Evolutionary conservation across 148 eudicot genomes (phyloP).

Genomic region (Oxyria digyna): DNA sequence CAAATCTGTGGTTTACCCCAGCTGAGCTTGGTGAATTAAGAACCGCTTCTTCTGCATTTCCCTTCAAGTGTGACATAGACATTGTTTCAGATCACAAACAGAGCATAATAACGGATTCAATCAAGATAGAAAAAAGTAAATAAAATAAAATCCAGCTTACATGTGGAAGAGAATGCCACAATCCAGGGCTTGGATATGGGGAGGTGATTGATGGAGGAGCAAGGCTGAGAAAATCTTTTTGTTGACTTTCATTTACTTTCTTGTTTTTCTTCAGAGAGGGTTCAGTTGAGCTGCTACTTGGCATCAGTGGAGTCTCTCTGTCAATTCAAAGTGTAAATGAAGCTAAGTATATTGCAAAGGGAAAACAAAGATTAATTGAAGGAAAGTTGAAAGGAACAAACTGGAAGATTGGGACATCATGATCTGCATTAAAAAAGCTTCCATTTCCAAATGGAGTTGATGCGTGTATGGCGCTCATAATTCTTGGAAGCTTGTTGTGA

Average conservation of each 20-base stretch:
- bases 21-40: neutral
- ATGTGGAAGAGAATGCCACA: conserved; percentile 11
- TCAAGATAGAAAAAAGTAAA: conserved; percentile 5
- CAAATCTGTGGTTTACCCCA: neutral
- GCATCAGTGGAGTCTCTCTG: conserved; percentile 29
- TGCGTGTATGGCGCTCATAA: neutral
- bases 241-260: conserved; percentile 12
- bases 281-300: conserved; percentile 14
- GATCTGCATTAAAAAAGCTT: neutral
- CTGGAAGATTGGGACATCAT: conserved; percentile 1
- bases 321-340: conserved; percentile 5
- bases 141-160: conserved; percentile 5
- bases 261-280: conserved; percentile 8
- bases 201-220: conserved; percentile 12
- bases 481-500: conserved; percentile 4
- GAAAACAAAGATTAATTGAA: neutral
- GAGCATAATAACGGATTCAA: neutral
- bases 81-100: neutral
- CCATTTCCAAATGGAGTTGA: conserved; percentile 8
- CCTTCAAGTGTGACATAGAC: neutral
- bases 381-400: neutral
- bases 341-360: neutral
- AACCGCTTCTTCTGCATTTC: conserved; percentile 4
- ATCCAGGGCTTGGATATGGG: conserved; percentile 17
- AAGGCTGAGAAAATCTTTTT: conserved; percentile 15